Evolutionary conservation across 768 basidiomycete species (phyloP).

Genomic region (Mycena maculata): DNA sequence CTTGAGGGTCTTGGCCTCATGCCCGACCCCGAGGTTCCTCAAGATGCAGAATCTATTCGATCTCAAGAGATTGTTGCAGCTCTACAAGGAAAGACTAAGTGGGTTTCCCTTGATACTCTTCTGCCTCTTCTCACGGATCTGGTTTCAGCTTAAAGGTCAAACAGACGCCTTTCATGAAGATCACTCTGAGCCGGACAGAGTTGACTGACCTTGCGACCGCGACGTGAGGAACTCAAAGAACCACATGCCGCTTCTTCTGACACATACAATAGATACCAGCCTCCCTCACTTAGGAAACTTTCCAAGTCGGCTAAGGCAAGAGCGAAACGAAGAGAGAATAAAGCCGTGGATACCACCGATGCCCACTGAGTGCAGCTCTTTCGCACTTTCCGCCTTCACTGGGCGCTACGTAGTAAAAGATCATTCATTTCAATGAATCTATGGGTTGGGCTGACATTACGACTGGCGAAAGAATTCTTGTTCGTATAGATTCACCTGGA

Average conservation of each 20-base stretch:
- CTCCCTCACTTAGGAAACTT: constrained; percentile 62
- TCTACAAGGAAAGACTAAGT: constrained; percentile 72
- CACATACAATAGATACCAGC: constrained; percentile 61
- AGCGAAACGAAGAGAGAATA: constrained; percentile 50
- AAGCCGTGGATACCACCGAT: constrained; percentile 12
- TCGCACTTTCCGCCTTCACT: no score
- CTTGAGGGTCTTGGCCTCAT: constrained; percentile 56
- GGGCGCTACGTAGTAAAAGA: no score
- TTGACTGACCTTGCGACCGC: constrained; percentile 57
- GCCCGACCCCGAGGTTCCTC: constrained; percentile 26
- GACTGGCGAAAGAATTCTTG: background rate
- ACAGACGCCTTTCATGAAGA: constrained; percentile 75
- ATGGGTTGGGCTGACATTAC: no score
- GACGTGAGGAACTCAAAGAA: constrained; percentile 59
- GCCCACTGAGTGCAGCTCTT: constrained; percentile 5
- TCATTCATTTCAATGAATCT: no score
- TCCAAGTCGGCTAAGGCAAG: constrained; percentile 69
- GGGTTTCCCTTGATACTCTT: constrained; percentile 39
- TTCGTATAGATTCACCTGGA: background rate
- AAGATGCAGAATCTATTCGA: constrained; percentile 39
- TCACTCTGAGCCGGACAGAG: constrained; percentile 67
- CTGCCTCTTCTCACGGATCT: constrained; percentile 4
- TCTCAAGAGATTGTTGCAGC: constrained; percentile 53
- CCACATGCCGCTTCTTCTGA: background rate
- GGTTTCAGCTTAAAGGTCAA: constrained; percentile 57